These are phyloP conservation scores for Penicillium brevicompactum DNA, from an alignment of 2,329 filamentous ascomycete species.

Conservation along the genomic window DNA sequence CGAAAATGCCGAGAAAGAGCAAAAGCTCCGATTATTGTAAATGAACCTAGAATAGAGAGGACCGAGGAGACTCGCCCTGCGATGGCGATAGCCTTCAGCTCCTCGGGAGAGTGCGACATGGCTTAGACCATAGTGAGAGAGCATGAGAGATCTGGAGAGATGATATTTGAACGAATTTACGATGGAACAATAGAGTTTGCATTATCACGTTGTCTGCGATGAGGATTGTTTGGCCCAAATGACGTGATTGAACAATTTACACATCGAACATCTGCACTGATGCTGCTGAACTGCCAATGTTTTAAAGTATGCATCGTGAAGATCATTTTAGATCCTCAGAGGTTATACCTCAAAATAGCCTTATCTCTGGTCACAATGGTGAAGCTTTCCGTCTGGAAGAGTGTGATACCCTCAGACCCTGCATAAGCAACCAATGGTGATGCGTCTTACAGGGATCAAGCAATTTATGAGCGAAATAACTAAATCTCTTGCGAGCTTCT, in stretches of 20 bases:
- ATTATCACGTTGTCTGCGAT: constrained; percentile 6
- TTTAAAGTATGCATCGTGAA: too few species aligned
- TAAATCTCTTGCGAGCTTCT: neutral
- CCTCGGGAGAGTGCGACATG: constrained; percentile 28
- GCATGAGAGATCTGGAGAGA: neutral
- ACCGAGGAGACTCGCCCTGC: constrained; percentile 34
- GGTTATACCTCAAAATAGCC: neutral
- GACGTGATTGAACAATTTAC: constrained; percentile 10
- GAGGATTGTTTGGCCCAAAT: constrained; percentile 12
- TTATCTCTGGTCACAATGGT: neutral
- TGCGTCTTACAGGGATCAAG: neutral
- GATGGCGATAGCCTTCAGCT: constrained; percentile 29
- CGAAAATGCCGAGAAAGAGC: constrained; percentile 36
- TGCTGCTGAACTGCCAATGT: neutral
- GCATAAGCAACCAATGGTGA: neutral
- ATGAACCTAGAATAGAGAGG: constrained; percentile 37
- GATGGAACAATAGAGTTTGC: neutral
- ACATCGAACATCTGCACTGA: neutral
- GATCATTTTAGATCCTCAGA: too few species aligned
- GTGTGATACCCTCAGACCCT: neutral
- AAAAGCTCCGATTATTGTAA: constrained; percentile 39
- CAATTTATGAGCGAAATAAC: neutral
- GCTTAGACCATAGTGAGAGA: constrained; percentile 2
- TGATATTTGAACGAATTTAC: neutral
- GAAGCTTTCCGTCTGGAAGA: neutral